phyloP scores from a whole-genome alignment of 2,329 filamentous ascomycete genomes.

The Sporothrix phasma region DNA sequence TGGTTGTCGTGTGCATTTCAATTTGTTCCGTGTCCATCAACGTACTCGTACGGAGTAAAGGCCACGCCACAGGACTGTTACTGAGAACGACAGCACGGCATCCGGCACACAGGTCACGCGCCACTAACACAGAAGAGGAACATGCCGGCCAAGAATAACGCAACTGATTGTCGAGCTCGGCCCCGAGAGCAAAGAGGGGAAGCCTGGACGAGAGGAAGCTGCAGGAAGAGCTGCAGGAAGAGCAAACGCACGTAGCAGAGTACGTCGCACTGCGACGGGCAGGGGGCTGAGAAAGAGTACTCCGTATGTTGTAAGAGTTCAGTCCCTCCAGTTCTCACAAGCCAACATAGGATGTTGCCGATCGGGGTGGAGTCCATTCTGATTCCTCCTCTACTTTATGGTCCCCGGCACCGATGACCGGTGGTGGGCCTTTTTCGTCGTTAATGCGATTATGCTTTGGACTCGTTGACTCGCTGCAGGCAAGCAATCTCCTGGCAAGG shows the following conservation, averaged over 20 bases:
- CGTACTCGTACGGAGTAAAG: too few species aligned
- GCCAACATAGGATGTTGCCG: background rate
- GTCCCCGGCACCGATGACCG: constrained; percentile 3
- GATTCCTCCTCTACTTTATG: background rate
- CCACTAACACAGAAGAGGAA: background rate
- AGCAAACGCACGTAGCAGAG: background rate
- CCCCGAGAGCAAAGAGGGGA: background rate
- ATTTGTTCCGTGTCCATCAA: too few species aligned
- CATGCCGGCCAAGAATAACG: background rate
- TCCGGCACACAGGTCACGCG: background rate
- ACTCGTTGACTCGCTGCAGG: background rate
- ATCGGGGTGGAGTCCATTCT: background rate
- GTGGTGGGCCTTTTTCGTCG: background rate
- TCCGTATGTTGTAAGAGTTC: background rate
- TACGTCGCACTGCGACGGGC: background rate
- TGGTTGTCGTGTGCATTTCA: background rate
- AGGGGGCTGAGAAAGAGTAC: background rate
- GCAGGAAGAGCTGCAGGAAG: background rate
- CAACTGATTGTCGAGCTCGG: background rate
- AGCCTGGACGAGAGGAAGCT: background rate
- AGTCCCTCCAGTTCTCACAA: background rate
- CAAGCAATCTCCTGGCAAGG: background rate
- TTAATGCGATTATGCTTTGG: background rate
- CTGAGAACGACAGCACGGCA: background rate
- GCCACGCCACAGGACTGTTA: background rate